Base-by-base conservation (phyloP, 2,329 filamentous ascomycete genomes). In the Calonectria pseudoturangicola region DNA sequence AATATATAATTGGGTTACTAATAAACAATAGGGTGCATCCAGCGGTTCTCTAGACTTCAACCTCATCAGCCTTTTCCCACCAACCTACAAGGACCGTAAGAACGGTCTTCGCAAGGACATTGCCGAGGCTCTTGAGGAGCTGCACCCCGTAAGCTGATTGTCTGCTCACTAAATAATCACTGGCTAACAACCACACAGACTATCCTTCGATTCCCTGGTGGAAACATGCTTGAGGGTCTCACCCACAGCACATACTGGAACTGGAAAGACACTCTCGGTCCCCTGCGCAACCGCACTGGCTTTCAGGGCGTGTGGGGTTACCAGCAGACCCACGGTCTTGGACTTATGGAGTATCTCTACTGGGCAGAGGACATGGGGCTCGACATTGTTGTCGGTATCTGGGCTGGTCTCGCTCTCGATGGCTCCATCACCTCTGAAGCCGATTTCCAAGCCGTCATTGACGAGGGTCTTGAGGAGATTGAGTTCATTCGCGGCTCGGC, bases 191-290 rank as follows among this genome's bases (percentile, higher is more conserved):
- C 9, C 1, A 21, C 2, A 58, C 33, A 84, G 82, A 87, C 86
- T n/a, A 89, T 93, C 76, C 86, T 94, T 54, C 88, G 92, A 18
- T 89, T 93, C 71, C 92, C 92, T 0, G 92, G 92, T 7, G 92
- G 91, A 10, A 92, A 92, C 79, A 92, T 92, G 84, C 82, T 93
- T 2, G 87, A 89, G 77, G 88, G 88, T 0, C 78, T 82, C 58
- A 85, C 82, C 28, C 85, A 86, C 73, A 79, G 77, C 50, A 84
- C 82, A 4, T 86, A 81, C 77, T 89, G 88, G 87, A 84, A 89
- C 76, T 89, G 88, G 88, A 88, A 88, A 75, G 82, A 89, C 66
- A 88, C 88, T 0, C 83, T 92, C 36, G 89, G 89, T 0, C 88
- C 89, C 2, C 84, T 92, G 0, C 84, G 86, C 62, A 82, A 88